phyloP scores from a whole-genome alignment of 208 protist species.

The Trypanosoma lewisi region DNA sequence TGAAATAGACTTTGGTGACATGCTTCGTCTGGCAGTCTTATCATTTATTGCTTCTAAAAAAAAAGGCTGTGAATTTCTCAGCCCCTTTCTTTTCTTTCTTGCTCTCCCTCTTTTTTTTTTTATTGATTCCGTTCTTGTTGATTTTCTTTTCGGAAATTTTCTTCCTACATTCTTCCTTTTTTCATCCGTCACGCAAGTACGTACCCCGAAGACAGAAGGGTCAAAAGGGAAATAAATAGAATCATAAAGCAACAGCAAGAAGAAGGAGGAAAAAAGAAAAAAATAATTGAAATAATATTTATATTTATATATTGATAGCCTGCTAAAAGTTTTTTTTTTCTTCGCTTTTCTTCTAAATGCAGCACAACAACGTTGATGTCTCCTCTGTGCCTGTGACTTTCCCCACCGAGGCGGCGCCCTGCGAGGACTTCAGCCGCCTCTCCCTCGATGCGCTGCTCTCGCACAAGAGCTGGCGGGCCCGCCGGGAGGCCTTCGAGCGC shows the following conservation, averaged over 20 bases:
- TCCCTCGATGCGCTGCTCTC: constrained; percentile 44
- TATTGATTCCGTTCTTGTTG: constrained; percentile 6
- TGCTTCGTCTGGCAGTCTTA: too few species aligned
- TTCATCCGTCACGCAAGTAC: constrained; percentile 4
- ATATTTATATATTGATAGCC: too few species aligned
- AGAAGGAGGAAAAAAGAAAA: constrained; percentile 8
- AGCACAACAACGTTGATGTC: not conserved
- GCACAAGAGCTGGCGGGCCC: constrained; percentile 78
- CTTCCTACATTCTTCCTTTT: constrained; percentile 17
- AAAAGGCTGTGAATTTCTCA: not conserved
- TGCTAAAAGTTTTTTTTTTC: too few species aligned
- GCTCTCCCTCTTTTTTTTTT: constrained; percentile 6
- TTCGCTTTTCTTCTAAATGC: constrained; percentile 16
- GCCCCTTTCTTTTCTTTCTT: too few species aligned
- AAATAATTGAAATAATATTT: too few species aligned
- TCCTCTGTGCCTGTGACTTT: not conserved
- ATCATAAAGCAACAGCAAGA: not conserved
- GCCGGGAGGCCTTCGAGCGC: constrained; percentile 61
- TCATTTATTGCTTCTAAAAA: too few species aligned
- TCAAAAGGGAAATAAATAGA: not conserved
- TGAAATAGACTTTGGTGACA: not conserved
- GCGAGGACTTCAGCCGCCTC: constrained; percentile 58
- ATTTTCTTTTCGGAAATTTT: too few species aligned
- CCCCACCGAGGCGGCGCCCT: not conserved
- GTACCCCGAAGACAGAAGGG: not conserved